Evolutionary conservation across 495 filamentous ascomycete genomes (phyloP).

Genomic region (Penicillium coprophilum): DNA sequence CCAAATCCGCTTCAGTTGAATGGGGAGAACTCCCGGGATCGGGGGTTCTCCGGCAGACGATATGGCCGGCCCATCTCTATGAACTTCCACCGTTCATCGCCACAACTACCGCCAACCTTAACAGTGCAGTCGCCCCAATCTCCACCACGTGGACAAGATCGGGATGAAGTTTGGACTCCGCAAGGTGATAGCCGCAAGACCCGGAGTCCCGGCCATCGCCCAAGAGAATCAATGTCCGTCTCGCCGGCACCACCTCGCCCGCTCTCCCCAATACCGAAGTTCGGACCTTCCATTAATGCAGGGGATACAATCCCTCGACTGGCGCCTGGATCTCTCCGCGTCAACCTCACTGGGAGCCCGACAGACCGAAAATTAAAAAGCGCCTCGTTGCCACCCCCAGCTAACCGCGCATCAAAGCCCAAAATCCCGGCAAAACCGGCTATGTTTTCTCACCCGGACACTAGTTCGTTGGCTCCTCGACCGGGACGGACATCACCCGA

Average conservation of each 20-base stretch:
- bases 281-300: slow-evolving; percentile 51
- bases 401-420: slow-evolving; percentile 82
- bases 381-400: slow-evolving; percentile 60
- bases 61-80: slow-evolving; percentile 51
- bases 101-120: slow-evolving; percentile 65
- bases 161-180: slow-evolving; percentile 13
- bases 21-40: slow-evolving; percentile 30
- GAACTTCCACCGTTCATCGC: slow-evolving; percentile 53
- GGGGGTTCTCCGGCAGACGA: slow-evolving; percentile 31
- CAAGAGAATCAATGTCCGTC: slow-evolving; percentile 39
- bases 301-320: slow-evolving; percentile 52
- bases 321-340: slow-evolving; percentile 39
- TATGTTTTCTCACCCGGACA: slow-evolving; percentile 34
- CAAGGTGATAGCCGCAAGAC: slow-evolving; percentile 26
- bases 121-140: slow-evolving; percentile 74
- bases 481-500: slow-evolving; percentile 38
- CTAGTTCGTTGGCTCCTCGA: slow-evolving; percentile 36
- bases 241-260: slow-evolving; percentile 47
- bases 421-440: slow-evolving; percentile 57
- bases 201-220: slow-evolving; percentile 29
- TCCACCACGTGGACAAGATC: slow-evolving; percentile 53
- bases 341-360: slow-evolving; percentile 25
- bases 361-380: slow-evolving; percentile 41
- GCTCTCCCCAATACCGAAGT: slow-evolving; percentile 39
- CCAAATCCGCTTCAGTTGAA: slow-evolving; percentile 25